phyloP scores from a whole-genome alignment of 768 basidiomycete genomes.

The Amanita phalloides region DNA sequence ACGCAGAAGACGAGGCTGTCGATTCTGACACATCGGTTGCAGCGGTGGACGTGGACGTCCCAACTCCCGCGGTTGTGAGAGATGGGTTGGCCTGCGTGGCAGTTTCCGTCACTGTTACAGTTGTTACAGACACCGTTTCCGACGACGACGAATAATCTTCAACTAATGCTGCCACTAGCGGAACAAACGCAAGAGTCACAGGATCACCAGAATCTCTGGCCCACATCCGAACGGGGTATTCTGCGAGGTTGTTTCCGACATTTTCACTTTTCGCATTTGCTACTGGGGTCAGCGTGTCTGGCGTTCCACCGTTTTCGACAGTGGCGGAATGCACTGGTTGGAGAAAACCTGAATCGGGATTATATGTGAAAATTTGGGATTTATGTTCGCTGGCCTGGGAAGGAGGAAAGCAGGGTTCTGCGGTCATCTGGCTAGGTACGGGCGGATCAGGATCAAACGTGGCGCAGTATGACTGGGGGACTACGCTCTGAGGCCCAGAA shows the following conservation, averaged over 20 bases:
- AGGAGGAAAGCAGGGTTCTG: slow-evolving; percentile 27
- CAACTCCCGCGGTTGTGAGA: neutral
- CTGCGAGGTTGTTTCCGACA: neutral
- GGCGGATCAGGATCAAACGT: slow-evolving; percentile 49
- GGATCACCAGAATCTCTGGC: neutral
- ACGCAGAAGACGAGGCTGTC: neutral
- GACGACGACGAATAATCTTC: neutral
- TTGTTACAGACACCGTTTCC: neutral
- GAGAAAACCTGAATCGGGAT: slow-evolving; percentile 34
- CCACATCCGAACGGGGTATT: neutral
- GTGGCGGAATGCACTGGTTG: slow-evolving; percentile 38
- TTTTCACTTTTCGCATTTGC: neutral
- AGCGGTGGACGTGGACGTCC: neutral
- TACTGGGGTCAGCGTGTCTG: neutral
- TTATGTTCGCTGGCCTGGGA: slow-evolving; percentile 15
- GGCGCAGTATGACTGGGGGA: slow-evolving; percentile 38
- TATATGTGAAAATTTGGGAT: slow-evolving; percentile 54
- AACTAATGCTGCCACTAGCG: neutral
- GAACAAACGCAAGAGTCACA: neutral
- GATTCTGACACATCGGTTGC: neutral
- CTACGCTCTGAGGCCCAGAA: slow-evolving; percentile 5
- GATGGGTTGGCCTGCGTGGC: neutral
- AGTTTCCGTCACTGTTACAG: slow-evolving; percentile 4
- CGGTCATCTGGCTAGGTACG: slow-evolving; percentile 36
- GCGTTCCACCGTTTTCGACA: slow-evolving; percentile 15